Base-by-base conservation (phyloP, 208 protist genomes). In the Acanthamoeba lugdunensis region DNA sequence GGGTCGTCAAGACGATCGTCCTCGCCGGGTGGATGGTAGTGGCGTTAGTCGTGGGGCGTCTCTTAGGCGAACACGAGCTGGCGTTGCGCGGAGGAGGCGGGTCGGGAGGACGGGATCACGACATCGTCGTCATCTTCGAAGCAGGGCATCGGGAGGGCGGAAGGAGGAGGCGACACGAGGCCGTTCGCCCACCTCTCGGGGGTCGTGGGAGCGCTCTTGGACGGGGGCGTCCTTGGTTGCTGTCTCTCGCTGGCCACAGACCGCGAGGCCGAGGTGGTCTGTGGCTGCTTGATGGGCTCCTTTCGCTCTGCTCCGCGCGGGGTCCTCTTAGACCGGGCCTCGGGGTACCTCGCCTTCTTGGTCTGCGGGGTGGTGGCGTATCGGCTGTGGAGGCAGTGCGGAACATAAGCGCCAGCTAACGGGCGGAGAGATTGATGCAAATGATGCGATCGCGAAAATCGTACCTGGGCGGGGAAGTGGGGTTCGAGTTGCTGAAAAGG, bases 111-210 rank as follows among this genome's bases (percentile, higher is more conserved):
- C 67, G 11, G 25, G 30, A 41, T 45, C 30, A 75, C 25, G 67
- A 30, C 71, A 41, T 25, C 41, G 71, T 77, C 69, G 69, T 81
- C 71, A 81, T 81, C 71, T 28, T 81, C 71, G 41, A 81, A 81
- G 71, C 71, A 81, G 18, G 71, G 71, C 14, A 81, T 81, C 4
- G 71, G 71, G 33, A 81, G 37, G 7, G 73, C 73, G 37, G 73
- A 81, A 37, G 73, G 73, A 11, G 73, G 73, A 28, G 73, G 73
- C 73, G 73, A 81, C 13, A 81, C 37, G 2, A 81, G 37, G 28
- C 73, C 73, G 37, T 81, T 81, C 9, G 73, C 73, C 73, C 73
- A 81, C 21, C 73, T 45, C 16, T 81, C 73, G 16, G 73, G 73
- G 25, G 69, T 33, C 8, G 69, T 48, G 23, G 69, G 37, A 28